A percentile compares a stretch with the other conserved stretches of the same genome.
phyloP scores from a whole-genome alignment of 2,329 filamentous ascomycete species.

The Phialocephala subalpina region DNA sequence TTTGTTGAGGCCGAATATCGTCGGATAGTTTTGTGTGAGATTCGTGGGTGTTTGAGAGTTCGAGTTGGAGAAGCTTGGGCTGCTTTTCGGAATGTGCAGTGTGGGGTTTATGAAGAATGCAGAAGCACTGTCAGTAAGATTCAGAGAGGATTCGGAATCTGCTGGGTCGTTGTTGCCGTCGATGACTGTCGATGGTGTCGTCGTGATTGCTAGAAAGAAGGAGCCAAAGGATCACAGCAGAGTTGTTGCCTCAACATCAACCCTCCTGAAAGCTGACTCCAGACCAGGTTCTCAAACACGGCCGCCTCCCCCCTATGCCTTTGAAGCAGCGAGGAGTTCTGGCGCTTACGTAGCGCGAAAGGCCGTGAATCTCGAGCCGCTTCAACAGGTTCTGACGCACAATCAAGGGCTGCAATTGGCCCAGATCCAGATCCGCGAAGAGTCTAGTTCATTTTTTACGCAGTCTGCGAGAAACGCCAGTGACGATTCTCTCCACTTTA shows the following conservation, averaged over 20 bases:
- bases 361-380: slow-evolving; percentile 20
- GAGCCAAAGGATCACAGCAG: neutral
- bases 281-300: slow-evolving; percentile 18
- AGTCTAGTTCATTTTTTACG: neutral
- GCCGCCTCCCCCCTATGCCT: slow-evolving; percentile 12
- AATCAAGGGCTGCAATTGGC: slow-evolving; percentile 1
- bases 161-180: slow-evolving; percentile 17
- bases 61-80: slow-evolving; percentile 5
- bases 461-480: slow-evolving; percentile 9
- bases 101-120: slow-evolving; percentile 15
- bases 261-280: slow-evolving; percentile 13
- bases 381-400: slow-evolving; percentile 13
- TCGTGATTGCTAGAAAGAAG: slow-evolving; percentile 20
- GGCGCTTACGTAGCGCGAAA: slow-evolving; percentile 26
- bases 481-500: slow-evolving; percentile 26
- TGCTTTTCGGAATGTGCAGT: slow-evolving; percentile 23
- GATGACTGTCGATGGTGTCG: slow-evolving; percentile 17
- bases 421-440: slow-evolving; percentile 8
- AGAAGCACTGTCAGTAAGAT: slow-evolving; percentile 1
- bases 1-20: slow-evolving; percentile 13
- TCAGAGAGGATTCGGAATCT: neutral
- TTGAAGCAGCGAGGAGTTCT: slow-evolving; percentile 27
- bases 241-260: slow-evolving; percentile 24
- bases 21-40: slow-evolving; percentile 17
- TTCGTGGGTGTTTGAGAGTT: slow-evolving; percentile 11